Percentiles rank a stretch among this genome's conserved stretches.
These are phyloP conservation scores for Skeletonema costatum DNA, from an alignment of 108 stramenopile genomes.

Conservation along the genomic window DNA sequence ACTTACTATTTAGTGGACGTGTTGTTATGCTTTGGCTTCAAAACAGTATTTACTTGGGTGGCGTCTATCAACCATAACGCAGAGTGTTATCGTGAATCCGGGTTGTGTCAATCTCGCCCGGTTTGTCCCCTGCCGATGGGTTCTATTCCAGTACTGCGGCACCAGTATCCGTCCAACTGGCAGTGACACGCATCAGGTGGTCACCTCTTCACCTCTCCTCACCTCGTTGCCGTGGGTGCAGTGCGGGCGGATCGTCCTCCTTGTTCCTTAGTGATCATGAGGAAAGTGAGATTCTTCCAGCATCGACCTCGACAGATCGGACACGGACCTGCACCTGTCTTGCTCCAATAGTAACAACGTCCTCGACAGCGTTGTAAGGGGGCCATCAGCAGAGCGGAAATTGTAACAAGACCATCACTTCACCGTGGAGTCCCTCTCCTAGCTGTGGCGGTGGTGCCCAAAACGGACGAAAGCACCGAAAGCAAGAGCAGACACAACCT, in stretches of 20 bases:
- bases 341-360: constrained; percentile 67
- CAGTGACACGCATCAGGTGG: constrained; percentile 21
- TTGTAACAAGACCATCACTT: constrained; percentile 90
- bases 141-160: constrained; percentile 89
- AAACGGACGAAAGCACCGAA: constrained; percentile 94
- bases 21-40: too few species aligned
- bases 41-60: too few species aligned
- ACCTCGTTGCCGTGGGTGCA: constrained; percentile 10
- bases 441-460: constrained; percentile 72
- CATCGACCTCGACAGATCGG: constrained; percentile 63
- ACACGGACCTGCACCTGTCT: constrained; percentile 85
- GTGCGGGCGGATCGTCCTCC: constrained; percentile 66
- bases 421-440: constrained; percentile 70
- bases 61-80: too few species aligned
- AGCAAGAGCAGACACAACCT: constrained; percentile 85
- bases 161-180: constrained; percentile 49
- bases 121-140: too few species aligned
- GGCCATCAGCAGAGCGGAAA: constrained; percentile 76
- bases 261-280: constrained; percentile 86
- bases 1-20: too few species aligned
- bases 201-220: constrained; percentile 26
- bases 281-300: constrained; percentile 73
- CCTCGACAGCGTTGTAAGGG: constrained; percentile 55
- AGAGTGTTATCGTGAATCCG: too few species aligned
- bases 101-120: too few species aligned